A percentile compares a stretch with the other conserved stretches of the same genome.
Evolutionary conservation across 148 eudicot genomes (phyloP).

Genomic region (Rhododendron ferrugineum): DNA sequence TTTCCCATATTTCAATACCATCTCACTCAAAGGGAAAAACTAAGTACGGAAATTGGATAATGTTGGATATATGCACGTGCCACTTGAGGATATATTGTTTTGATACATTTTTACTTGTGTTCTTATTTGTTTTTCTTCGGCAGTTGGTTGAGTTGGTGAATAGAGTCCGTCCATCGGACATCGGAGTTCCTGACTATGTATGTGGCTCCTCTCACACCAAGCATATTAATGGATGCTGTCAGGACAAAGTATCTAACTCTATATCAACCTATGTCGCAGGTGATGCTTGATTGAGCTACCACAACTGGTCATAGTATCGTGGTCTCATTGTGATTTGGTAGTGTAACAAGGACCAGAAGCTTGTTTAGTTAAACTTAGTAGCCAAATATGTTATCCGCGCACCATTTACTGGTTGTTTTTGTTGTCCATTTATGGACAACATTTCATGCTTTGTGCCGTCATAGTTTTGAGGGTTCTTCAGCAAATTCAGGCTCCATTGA

Average conservation of each 20-base stretch:
- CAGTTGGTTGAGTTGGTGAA: neutral
- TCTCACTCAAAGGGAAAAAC: neutral
- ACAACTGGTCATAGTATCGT: neutral
- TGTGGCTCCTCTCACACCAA: neutral
- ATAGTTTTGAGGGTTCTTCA: neutral
- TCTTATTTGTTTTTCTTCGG: neutral
- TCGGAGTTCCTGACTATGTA: neutral
- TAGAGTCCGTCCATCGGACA: neutral
- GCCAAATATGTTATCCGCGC: neutral
- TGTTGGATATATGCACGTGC: neutral
- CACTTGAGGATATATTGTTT: neutral
- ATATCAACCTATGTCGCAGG: neutral
- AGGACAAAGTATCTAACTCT: neutral
- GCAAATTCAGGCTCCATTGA: neutral
- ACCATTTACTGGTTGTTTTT: too few species aligned
- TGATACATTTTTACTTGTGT: neutral
- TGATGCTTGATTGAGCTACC: neutral
- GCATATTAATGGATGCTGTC: neutral
- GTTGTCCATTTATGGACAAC: neutral
- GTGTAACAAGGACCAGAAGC: neutral
- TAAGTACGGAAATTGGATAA: neutral
- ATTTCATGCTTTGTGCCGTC: neutral
- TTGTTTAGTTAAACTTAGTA: neutral
- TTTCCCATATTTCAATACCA: neutral
- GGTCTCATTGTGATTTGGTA: neutral